Evolutionary conservation across 2,329 filamentous ascomycete species (phyloP), one percentile per base, ranked within the genome.

Genomic region (Arthroderma sp.): DNA sequence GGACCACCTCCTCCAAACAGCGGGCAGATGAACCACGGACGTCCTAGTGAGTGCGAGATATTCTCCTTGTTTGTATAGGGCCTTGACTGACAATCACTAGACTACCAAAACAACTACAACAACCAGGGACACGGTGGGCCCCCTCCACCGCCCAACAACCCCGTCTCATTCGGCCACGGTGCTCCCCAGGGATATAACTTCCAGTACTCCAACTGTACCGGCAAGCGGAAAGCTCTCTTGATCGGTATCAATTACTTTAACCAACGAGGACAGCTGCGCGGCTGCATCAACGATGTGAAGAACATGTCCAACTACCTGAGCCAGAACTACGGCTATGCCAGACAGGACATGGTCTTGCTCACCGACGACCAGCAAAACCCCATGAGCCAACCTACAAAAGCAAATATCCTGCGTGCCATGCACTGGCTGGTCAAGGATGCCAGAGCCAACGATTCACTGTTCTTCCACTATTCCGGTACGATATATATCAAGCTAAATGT

Each of bases 181-280:
- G 90, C 91, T 13, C 90, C 90, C 17, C 79, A 83, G 61, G 80
- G 79, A 65, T 95, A 95, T 71, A 82, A 79, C 47, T 97, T 91
- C 73, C 87, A 91, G 71, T 96, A 96, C 73, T 95, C 90, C 51
- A 86, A 86, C 63, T 97, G 91, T 70, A 94, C 87, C 4, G 91
- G 91, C 49, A 83, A 84, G 65, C 79, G 91, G 68, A 96, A 96
- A 75, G 91, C 91, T 3, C 76, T 96, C 31, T 74, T 97, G 60
- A 91, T 96, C 64, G 91, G 91, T 57, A 95, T 96, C 77, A 96
- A 96, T 74, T 96, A 97, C 74, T 96, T 96, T 69, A 85, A 87
- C 55, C 91, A 96, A 74, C 83, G 88, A 58, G 91, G 91, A 28
- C 88, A 96, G 76, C 78, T 96, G 52, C 80, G 90, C 58, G 91